Evolutionary conservation across 208 protist genomes (phyloP).

Genomic region (Crithidia acanthocephali): DNA sequence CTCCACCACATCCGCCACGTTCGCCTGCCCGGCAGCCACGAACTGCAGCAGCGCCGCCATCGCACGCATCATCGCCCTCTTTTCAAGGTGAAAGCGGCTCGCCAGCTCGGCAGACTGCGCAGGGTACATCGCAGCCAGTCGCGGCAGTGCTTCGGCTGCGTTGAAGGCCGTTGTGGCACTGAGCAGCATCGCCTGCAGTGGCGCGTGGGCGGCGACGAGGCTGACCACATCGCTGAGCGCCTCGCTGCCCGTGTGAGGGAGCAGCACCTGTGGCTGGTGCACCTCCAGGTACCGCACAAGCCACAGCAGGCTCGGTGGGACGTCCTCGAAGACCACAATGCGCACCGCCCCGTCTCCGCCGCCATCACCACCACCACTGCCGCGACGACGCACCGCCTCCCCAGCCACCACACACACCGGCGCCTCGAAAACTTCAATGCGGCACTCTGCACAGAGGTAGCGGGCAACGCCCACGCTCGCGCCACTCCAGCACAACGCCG

Average conservation of each 20-base stretch:
- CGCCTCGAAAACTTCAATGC: slow-evolving; percentile 62
- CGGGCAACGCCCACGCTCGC: slow-evolving; percentile 45
- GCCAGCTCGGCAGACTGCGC: slow-evolving; percentile 44
- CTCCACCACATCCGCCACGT: slow-evolving; percentile 79
- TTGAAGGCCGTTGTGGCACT: slow-evolving; percentile 44
- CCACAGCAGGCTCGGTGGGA: slow-evolving; percentile 58
- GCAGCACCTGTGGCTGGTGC: slow-evolving; percentile 44
- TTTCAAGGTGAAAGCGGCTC: slow-evolving; percentile 50
- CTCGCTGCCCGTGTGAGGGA: slow-evolving; percentile 42
- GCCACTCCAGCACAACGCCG: slow-evolving; percentile 30
- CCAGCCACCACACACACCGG: slow-evolving; percentile 35
- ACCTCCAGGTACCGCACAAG: slow-evolving; percentile 51
- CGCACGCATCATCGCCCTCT: slow-evolving; percentile 72
- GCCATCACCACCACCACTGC: not conserved
- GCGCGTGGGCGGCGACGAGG: slow-evolving; percentile 23
- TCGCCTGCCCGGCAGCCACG: slow-evolving; percentile 39
- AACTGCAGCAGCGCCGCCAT: slow-evolving; percentile 77
- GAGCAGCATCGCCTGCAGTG: slow-evolving; percentile 38
- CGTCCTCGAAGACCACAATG: slow-evolving; percentile 37
- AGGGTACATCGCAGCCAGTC: slow-evolving; percentile 57
- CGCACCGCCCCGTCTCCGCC: slow-evolving; percentile 17
- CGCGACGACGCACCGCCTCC: slow-evolving; percentile 16
- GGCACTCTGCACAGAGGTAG: slow-evolving; percentile 41
- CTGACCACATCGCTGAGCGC: slow-evolving; percentile 40
- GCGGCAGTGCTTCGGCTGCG: slow-evolving; percentile 43